Base-by-base conservation (phyloP, 2,329 filamentous ascomycete genomes). In the Penicillium sp. region DNA sequence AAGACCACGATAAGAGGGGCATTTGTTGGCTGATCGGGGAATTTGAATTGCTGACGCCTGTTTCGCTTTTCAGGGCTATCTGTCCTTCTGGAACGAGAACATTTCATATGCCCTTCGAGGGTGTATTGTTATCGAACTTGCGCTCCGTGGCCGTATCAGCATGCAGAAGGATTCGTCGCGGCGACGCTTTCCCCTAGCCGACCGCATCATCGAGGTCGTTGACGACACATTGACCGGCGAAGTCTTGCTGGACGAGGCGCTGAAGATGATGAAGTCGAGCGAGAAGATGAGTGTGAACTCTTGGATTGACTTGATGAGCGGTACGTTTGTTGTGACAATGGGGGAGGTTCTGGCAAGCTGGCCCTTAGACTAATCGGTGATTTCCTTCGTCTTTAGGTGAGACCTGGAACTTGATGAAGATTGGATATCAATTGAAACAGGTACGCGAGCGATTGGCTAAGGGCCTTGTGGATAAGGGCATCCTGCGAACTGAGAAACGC, bases 391-490 rank as follows among this genome's bases (percentile, higher is more conserved):
- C 61, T 33, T 11, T 74, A 98, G 94, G 95, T 76, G 95, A 99
- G 80, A 99, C 95, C 58, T 99, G 95, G 95, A 99, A 99, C 77
- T 83, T 99, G 67, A 98, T 99, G 95, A 99, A 99, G 84, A 99
- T 99, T 72, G 95, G 95, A 76, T 99, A 99, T 80, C 95, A 99
- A 83, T 86, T 99, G 71, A 99, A 99, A 83, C 95, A 99, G 84
- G 95, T 99, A 61, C 93, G 95, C 75, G 95, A 99, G 82, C 91
- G 95, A 60, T 86, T 99, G 59, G 94, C 93, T 73, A 99, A 99
- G 81, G 95, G 95, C 37, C 87, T 99, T 49, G 95, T 99, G 66
- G 95, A 99, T 82, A 99, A 99, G 82, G 95, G 95, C 73, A 97
- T 99, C 76, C 87, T 99, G 60, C 92, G 95, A 71, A 99, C 95